Evolutionary conservation across 139 green algal genomes (phyloP), one percentile per base, ranked within the genome.

Genomic region (Asterochloris erici): DNA sequence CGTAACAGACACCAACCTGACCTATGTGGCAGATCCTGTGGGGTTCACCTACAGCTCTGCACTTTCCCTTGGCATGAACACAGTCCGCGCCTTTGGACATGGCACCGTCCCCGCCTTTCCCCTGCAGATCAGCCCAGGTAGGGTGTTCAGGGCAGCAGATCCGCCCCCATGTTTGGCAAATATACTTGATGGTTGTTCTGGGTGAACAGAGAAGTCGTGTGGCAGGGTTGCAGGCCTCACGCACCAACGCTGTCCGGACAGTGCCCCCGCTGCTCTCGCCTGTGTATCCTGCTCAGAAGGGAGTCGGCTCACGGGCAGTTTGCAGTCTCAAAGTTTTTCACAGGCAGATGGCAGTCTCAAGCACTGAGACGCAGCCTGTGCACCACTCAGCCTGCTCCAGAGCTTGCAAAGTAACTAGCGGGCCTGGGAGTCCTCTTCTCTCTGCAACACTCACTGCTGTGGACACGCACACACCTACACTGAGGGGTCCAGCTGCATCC

Each of bases 1-100:
- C 12, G 24, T 70, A 24, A 24, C 16, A 26, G 60, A 61, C 11
- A 80, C 60, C 24, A 80, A 80, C 10, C 21, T 54, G 38, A 54
- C 76, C 14, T 80, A 60, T 24, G 47, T n/a, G 19, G 16, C 68
- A n/a, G 26, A 38, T n/a, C 61, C 76, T 60, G 77, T 81, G 12
- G 77, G 73, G 15, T 81, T 74, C 63, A 81, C 77, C 29, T 74
- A 73, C 24, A 11, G n/a, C 14, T 28, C 27, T 0, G 77, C 77
- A 63, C 62, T 63, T 16, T 63, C 73, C 27, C 73, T 74, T 28
- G 63, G 63, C 15, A 62, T 74, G 63, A 81, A 62, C 19, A 81
- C 77, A 63, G 77, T 64, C 6, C 77, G 77, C 1, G 62, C 73
- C 17, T 74, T 73, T 73, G 77, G n/a, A 28, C 77, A 81, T 17